These are phyloP conservation scores for Jaminaea rosea DNA, from an alignment of 1,284 basidiomycete genomes.

Conservation along the genomic window DNA sequence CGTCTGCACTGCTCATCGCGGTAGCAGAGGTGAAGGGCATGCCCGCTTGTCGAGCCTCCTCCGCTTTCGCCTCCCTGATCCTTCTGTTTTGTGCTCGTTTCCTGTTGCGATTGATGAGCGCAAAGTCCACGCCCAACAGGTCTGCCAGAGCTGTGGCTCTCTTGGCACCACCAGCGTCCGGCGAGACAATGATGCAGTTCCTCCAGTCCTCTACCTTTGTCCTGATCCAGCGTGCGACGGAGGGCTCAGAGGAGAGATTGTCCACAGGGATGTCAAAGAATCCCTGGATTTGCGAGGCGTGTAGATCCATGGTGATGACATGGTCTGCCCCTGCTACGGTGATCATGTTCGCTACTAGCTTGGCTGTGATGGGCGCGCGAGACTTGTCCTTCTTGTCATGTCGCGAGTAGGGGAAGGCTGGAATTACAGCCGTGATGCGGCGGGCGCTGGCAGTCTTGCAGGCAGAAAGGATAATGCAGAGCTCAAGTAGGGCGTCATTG, in stretches of 20 bases:
- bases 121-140: constrained; percentile 90
- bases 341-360: constrained; percentile 95
- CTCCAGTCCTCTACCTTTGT: constrained; percentile 75
- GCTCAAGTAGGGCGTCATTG: constrained; percentile 52
- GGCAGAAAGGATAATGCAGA: constrained; percentile 79
- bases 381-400: constrained; percentile 99
- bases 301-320: constrained; percentile 96
- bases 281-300: constrained; percentile 96
- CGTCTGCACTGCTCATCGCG: constrained; percentile 1
- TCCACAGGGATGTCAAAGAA: constrained; percentile 99
- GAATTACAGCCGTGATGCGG: constrained; percentile 94
- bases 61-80: constrained; percentile 21
- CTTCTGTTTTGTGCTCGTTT: constrained; percentile 39
- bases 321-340: constrained; percentile 94
- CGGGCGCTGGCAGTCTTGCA: constrained; percentile 96
- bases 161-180: constrained; percentile 96
- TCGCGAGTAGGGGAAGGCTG: constrained; percentile 90
- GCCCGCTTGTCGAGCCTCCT: constrained; percentile 7
- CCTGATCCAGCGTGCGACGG: constrained; percentile 59
- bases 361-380: constrained; percentile 92
- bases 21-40: not conserved
- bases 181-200: constrained; percentile 85
- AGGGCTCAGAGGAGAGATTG: constrained; percentile 54
- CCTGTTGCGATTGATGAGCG: constrained; percentile 82
- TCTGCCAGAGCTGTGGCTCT: constrained; percentile 92